Percentiles rank a stretch among this genome's conserved stretches.
Evolutionary conservation across 495 filamentous ascomycete genomes (phyloP).

Genomic region (Bathelium albidoporum): DNA sequence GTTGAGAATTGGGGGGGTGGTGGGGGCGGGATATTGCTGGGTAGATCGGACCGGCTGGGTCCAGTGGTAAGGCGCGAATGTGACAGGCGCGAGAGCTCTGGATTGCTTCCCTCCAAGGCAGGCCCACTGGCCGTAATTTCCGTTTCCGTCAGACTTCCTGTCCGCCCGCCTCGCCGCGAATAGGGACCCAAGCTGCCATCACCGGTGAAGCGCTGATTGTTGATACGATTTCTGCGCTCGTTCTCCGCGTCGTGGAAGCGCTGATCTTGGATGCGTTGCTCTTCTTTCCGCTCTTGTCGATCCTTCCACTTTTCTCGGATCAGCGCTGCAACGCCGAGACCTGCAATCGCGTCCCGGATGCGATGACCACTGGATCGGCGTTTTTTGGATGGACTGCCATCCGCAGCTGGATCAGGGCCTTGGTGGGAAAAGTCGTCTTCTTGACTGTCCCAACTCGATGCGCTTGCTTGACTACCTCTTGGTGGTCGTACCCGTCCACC

Average conservation of each 20-base stretch:
- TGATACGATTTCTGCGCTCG: conserved; percentile 37
- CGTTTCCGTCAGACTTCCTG: not conserved
- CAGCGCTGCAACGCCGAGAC: conserved; percentile 55
- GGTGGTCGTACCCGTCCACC: not conserved
- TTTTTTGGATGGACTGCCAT: conserved; percentile 26
- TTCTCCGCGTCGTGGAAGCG: conserved; percentile 48
- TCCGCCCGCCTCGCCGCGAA: not conserved
- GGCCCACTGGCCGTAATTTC: not conserved
- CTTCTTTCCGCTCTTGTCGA: conserved; percentile 50
- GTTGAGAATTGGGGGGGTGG: conserved; percentile 32
- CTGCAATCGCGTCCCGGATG: conserved; percentile 53
- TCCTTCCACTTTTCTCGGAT: conserved; percentile 55
- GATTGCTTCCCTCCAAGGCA: conserved; percentile 26
- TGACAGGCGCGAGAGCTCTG: conserved; percentile 18
- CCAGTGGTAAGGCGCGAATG: not conserved
- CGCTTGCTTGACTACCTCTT: not conserved
- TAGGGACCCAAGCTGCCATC: conserved; percentile 12
- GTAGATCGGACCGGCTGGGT: not conserved
- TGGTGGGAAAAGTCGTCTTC: not conserved
- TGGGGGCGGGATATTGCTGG: conserved; percentile 9
- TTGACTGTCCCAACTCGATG: not conserved
- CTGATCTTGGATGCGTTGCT: conserved; percentile 53
- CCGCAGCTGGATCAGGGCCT: conserved; percentile 24
- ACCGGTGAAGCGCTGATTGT: conserved; percentile 17
- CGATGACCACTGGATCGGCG: conserved; percentile 34